Evolutionary conservation across 495 filamentous ascomycete genomes (phyloP), one percentile per base, ranked within the genome.

Genomic region (Alectoria sarmentosa): DNA sequence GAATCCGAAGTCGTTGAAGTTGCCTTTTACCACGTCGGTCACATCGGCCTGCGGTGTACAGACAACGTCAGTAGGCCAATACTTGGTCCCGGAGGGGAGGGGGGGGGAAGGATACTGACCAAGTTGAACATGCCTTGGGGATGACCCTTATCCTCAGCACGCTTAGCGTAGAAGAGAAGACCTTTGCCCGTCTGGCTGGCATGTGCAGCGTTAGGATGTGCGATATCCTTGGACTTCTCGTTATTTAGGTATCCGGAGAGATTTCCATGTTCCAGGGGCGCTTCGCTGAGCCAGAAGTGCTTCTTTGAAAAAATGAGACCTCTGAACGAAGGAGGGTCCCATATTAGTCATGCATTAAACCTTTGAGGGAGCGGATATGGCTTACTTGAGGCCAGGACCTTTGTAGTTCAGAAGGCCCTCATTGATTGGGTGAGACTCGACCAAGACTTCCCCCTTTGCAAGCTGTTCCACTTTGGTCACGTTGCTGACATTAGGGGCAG

Each of bases 101-200:
- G 23, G 21, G 9, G 4, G 3, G n/a, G 60, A 23, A 38, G 19
- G 39, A 32, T 42, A 76, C 88, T 70, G 82, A 96, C 91, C 69
- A 97, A 74, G 73, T 92, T 92, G 75, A 96, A 84, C 68, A 92
- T 88, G 62, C 90, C 89, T 65, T 85, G 81, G 39, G 92, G 92
- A 57, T 81, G 84, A 55, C 79, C 78, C 85, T 93, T 96, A 75
- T 92, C 86, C 70, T 87, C 83, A 62, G 86, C 84, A 70, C 88
- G 84, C 87, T 97, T 97, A 76, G 86, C 85, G 76, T 90, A 91
- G 82, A 94, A 96, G 41, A 97, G 79, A 10, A 98, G 87, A 76
- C 94, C 94, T 83, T 95, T 96, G 72, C 94, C 92, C 65, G 94
- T 98, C 79, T 95, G 85, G 66, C 82, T 86, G 62, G 92, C 90